These are phyloP conservation scores for Phanerochaete carnosa DNA, from an alignment of 768 basidiomycete genomes.

Conservation along the genomic window DNA sequence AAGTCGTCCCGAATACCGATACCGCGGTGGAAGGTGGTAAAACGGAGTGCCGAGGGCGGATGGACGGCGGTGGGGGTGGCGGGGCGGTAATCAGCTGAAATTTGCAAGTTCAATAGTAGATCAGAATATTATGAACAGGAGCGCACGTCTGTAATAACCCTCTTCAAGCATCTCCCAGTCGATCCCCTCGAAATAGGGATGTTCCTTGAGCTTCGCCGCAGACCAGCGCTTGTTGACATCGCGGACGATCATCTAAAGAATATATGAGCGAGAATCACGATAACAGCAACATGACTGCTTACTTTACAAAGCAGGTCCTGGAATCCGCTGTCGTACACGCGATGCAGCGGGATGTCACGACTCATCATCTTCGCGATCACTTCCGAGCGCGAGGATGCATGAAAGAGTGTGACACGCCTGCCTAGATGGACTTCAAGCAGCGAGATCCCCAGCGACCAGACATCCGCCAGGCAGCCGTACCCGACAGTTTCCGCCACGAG, in stretches of 20 bases:
- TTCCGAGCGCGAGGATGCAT: not conserved
- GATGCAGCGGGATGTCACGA: not conserved
- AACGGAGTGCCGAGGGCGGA: not conserved
- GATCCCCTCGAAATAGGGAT: slow-evolving; percentile 3
- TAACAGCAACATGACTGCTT: not conserved
- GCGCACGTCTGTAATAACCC: slow-evolving; percentile 1
- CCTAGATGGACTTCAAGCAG: slow-evolving; percentile 38
- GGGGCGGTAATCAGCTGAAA: not conserved
- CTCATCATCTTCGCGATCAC: not conserved
- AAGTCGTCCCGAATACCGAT: not conserved
- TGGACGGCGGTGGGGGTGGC: not conserved
- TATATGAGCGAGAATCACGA: not conserved
- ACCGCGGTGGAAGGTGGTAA: not conserved
- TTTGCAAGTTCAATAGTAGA: too few species aligned
- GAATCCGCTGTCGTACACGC: not conserved
- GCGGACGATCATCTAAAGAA: not conserved
- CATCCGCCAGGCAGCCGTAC: slow-evolving; percentile 40
- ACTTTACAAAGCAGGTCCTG: not conserved
- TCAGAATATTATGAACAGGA: not conserved
- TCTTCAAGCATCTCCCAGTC: slow-evolving; percentile 8
- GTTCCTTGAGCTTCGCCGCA: not conserved
- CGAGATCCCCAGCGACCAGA: slow-evolving; percentile 49
- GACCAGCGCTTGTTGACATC: not conserved
- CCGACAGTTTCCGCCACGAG: not conserved
- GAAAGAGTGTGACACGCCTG: not conserved